These are phyloP conservation scores for Arachis stenosperma DNA, from an alignment of 306 rosid species.

Conservation along the genomic window DNA sequence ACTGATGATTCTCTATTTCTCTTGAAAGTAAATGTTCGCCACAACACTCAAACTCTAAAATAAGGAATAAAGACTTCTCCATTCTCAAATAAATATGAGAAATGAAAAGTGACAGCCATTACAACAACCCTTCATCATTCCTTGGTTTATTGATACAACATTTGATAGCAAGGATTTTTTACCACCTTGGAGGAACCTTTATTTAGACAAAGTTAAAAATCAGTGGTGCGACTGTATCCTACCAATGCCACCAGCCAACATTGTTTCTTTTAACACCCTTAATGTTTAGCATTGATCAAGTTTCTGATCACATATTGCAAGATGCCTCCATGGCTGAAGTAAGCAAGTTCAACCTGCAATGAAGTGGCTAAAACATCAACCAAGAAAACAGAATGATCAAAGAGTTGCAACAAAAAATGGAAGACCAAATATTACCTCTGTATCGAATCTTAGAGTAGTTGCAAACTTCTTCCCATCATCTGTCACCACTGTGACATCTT, in stretches of 20 bases:
- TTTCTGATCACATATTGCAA: constrained; percentile 86
- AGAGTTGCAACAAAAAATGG: neutral
- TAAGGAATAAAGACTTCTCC: neutral
- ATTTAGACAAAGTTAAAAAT: constrained; percentile 42
- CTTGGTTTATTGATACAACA: constrained; percentile 45
- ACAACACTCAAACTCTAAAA: constrained; percentile 26
- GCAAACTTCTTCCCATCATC: constrained; percentile 70
- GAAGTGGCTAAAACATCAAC: constrained; percentile 18
- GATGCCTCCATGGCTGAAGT: constrained; percentile 91
- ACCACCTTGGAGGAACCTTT: constrained; percentile 38
- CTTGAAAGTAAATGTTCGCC: neutral
- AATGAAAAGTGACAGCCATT: constrained; percentile 19
- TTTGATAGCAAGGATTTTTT: constrained; percentile 34
- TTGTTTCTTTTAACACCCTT: constrained; percentile 12
- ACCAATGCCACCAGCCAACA: constrained; percentile 32
- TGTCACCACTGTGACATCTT: constrained; percentile 72
- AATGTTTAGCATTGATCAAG: constrained; percentile 65
- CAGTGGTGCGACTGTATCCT: neutral
- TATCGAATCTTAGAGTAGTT: constrained; percentile 78
- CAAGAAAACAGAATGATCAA: constrained; percentile 6
- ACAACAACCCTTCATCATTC: constrained; percentile 35
- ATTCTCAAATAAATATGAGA: neutral
- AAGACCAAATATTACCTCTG: constrained; percentile 63
- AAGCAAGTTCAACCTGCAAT: constrained; percentile 86
- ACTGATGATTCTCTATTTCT: neutral